Evolutionary conservation across 2,329 filamentous ascomycete genomes (phyloP), one percentile per base, ranked within the genome.

Genomic region (Epichloe elymi): DNA sequence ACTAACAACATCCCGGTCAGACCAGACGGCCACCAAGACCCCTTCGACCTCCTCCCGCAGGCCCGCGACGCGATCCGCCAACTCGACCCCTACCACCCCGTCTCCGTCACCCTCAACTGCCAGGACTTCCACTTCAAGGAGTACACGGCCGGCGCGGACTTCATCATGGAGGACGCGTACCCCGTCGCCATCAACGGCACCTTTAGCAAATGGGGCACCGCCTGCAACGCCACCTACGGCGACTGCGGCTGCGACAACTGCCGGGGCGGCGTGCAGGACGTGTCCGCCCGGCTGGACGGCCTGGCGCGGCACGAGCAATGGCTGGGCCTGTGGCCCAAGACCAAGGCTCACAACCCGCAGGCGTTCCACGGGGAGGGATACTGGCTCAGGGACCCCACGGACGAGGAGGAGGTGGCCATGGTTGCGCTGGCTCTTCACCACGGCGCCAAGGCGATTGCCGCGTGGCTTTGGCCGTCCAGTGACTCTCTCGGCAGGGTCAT

Each of bases 231-330:
- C 3, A 82, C 79, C 0, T 76, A 80, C 49, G 79, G 79, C 54
- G 75, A 78, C 64, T 82, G 79, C 63, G 80, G 79, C 8, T 83
- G 80, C 62, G 80, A 83, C 59, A 74, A 78, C 61, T 83, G 80
- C 61, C 56, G 62, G 2, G 76, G 75, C 48, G 61, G 60, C n/a
- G 67, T 81, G 17, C 65, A 69, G 19, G 79, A 83, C 57, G 73
- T 82, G 0, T 38, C 67, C 1, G 45, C 53, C 12, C 65, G 73
- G 0, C 58, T 74, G 38, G 69, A 74, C 49, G 64, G 65, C 46
- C 55, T 73, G 20, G 49, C 56, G 0, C 53, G 38, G 12, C 69
- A 74, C 56, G 70, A 73, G 53, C 11, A 41, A 1, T 70, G 68
- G 65, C 61, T 73, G 1, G 69, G 69, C 2, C 58, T 63, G 6